Evolutionary conservation across 192 early-diverging fungal species (phyloP), one percentile per base, ranked within the genome.

Genomic region (Coemansia sp.): DNA sequence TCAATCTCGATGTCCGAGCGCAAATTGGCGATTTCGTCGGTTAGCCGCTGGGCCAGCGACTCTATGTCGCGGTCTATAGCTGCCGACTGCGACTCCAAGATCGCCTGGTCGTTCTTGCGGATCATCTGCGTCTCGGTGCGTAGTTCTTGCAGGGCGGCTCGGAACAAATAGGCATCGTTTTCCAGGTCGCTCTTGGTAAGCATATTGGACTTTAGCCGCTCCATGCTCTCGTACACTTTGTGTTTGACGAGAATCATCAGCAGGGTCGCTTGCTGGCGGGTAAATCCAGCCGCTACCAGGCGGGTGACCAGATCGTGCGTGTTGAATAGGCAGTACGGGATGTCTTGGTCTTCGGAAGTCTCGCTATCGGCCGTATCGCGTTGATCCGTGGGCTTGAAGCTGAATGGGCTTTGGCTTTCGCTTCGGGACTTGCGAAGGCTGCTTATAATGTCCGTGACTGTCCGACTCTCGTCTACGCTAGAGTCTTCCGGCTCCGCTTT

Each of bases 1-100:
- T 97, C 94, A 53, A 97, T 85, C 17, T 86, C 79, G 40, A 97
- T 86, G n/a, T 93, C 90, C 11, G 85, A 81, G 56, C 90, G 90
- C 69, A 94, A 64, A 26, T 82, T 83, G 5, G 83, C 81, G 16
- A 91, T 80, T 40, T 88, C 82, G 42, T 97, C 94, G n/a, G 84
- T 77, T 31, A 90, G 71, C 32, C 81, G 81, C 42, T 89, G 88
- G 34, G 80, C 82, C 54, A 93, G 52, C 0, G 83, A 81, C 50
- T 93, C 90, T 16, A 93, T 82, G 48, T 92, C 91, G 41, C 92
- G 80, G 50, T 84, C 80, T 23, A 93, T 89, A 1, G 67, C 64
- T 0, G 90, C 84, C 0, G 85, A 67, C 44, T 92, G 88, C 17
- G 87, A 84, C 46, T 89, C 85, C 30, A 95, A 63, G 11, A 73